Evolutionary conservation across 208 protist genomes (phyloP).

Genomic region (Leishmania martiniquensis): DNA sequence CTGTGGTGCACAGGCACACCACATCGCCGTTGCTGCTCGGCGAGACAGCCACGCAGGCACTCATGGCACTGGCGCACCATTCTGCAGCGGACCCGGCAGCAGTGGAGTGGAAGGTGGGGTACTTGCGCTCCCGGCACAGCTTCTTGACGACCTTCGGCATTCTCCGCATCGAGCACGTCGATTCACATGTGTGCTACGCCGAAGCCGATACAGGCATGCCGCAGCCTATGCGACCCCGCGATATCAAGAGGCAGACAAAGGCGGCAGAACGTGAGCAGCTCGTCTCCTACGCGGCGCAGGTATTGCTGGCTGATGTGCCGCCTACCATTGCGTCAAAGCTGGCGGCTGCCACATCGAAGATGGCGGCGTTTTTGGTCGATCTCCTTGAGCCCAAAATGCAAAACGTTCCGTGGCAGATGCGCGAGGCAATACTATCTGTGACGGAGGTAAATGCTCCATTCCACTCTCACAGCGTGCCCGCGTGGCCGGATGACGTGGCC

Average conservation of each 20-base stretch:
- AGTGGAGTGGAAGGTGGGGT: conserved; percentile 67
- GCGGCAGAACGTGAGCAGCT: conserved; percentile 18
- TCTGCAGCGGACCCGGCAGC: conserved; percentile 16
- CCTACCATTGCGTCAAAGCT: conserved; percentile 5
- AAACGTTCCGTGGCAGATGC: conserved; percentile 10
- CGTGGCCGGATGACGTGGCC: conserved; percentile 1
- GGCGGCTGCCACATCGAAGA: conserved; percentile 2
- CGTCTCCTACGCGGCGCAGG: conserved; percentile 10
- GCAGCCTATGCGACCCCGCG: neutral
- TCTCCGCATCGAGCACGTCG: conserved; percentile 68
- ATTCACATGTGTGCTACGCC: conserved; percentile 27
- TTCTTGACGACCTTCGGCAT: conserved; percentile 61
- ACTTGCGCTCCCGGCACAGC: conserved; percentile 38
- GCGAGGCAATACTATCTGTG: neutral
- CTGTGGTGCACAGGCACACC: conserved; percentile 16
- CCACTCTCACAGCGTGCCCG: neutral
- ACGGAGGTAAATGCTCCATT: neutral
- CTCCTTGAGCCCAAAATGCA: conserved; percentile 20
- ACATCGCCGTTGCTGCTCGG: neutral
- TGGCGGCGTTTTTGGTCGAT: conserved; percentile 28
- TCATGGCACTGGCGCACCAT: conserved; percentile 19
- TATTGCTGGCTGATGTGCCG: conserved; percentile 25
- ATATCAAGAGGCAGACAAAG: neutral
- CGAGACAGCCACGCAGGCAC: neutral
- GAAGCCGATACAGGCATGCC: neutral